Evolutionary conservation across 108 stramenopile genomes (phyloP).

Genomic region (Conticribra weissflogii): DNA sequence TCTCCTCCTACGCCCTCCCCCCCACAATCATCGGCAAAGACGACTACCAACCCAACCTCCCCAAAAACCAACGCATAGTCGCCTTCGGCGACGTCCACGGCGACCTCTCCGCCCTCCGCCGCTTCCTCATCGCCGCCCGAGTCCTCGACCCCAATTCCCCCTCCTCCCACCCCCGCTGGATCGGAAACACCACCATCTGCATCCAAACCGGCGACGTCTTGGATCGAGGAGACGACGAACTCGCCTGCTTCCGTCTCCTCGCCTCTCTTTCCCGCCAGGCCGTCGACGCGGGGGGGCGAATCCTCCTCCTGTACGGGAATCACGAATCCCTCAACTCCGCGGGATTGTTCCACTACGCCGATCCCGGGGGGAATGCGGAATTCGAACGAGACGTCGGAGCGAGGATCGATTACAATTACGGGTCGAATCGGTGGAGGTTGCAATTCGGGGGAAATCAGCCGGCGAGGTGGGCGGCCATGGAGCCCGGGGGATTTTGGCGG

Average conservation of each 20-base stretch:
- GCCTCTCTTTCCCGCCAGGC: slow-evolving; percentile 68
- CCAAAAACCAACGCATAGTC: slow-evolving; percentile 59
- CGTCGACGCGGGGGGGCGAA: slow-evolving; percentile 41
- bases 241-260: slow-evolving; percentile 63
- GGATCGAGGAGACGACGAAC: slow-evolving; percentile 75
- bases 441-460: slow-evolving; percentile 79
- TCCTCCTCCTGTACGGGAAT: slow-evolving; percentile 75
- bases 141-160: slow-evolving; percentile 35
- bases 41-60: slow-evolving; percentile 38
- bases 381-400: slow-evolving; percentile 50
- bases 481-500: slow-evolving; percentile 71
- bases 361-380: slow-evolving; percentile 57
- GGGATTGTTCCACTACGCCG: slow-evolving; percentile 75
- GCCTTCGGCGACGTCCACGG: slow-evolving; percentile 85
- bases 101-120: slow-evolving; percentile 56
- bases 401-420: slow-evolving; percentile 38
- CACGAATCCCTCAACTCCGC: slow-evolving; percentile 79
- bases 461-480: slow-evolving; percentile 69
- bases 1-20: slow-evolving; percentile 35
- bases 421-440: slow-evolving; percentile 61
- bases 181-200: slow-evolving; percentile 63
- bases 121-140: slow-evolving; percentile 46
- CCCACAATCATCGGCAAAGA: slow-evolving; percentile 29
- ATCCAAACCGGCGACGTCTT: slow-evolving; percentile 84
- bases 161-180: slow-evolving; percentile 41